These are phyloP conservation scores for Orbilia quercus DNA, from an alignment of 2,329 filamentous ascomycete species.

Conservation along the genomic window DNA sequence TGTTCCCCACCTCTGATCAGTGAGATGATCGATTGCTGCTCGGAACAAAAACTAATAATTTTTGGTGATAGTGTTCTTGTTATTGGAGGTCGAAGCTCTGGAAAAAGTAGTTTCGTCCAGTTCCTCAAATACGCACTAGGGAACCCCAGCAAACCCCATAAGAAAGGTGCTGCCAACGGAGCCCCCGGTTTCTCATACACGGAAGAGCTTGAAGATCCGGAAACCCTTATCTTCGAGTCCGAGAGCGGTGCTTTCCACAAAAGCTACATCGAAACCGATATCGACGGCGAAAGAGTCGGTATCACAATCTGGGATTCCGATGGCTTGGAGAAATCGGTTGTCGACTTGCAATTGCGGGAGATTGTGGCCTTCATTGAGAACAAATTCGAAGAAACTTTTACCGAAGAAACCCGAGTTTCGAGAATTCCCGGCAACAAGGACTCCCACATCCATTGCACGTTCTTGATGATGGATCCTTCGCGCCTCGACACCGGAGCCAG, in stretches of 20 bases:
- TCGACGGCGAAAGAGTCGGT: constrained; percentile 89
- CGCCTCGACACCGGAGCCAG: constrained; percentile 83
- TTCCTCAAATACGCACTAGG: constrained; percentile 90
- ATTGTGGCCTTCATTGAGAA: constrained; percentile 93
- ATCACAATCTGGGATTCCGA: constrained; percentile 97
- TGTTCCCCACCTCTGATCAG: not conserved
- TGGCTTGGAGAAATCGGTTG: constrained; percentile 91
- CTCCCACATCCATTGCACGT: constrained; percentile 96
- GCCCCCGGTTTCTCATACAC: constrained; percentile 48
- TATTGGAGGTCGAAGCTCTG: constrained; percentile 84
- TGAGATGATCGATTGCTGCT: constrained; percentile 10
- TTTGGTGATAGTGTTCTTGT: constrained; percentile 77
- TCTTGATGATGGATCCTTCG: constrained; percentile 87
- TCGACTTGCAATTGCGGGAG: constrained; percentile 91
- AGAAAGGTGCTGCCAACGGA: constrained; percentile 57
- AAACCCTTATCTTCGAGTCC: constrained; percentile 56
- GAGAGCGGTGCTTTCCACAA: constrained; percentile 68
- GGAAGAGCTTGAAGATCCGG: constrained; percentile 51
- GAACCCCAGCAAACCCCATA: constrained; percentile 73
- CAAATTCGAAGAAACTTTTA: constrained; percentile 98
- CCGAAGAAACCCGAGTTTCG: constrained; percentile 96
- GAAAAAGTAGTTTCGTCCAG: constrained; percentile 96
- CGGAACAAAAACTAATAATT: constrained; percentile 1
- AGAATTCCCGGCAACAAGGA: constrained; percentile 92
- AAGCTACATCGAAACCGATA: constrained; percentile 90